These are phyloP conservation scores for Colletotrichum liriopes DNA, from an alignment of 2,329 filamentous ascomycete species.

Conservation along the genomic window DNA sequence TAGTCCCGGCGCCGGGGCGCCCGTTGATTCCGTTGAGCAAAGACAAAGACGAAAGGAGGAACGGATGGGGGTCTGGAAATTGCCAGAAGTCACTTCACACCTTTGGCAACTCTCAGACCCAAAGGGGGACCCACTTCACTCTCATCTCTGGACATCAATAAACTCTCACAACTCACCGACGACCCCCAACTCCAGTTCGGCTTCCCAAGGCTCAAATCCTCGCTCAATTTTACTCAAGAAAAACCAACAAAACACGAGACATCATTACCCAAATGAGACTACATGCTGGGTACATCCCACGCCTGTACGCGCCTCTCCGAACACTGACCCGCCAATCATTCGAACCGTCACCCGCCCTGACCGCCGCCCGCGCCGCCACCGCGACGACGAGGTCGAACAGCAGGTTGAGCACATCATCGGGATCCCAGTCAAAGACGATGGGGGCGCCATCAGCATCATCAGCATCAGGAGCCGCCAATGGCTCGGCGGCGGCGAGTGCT, in stretches of 20 bases:
- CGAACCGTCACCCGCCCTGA: constrained; percentile 30
- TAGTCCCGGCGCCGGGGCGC: not conserved
- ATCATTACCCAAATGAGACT: constrained; percentile 31
- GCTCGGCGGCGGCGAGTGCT: constrained; percentile 3
- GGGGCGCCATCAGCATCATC: not conserved
- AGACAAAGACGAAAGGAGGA: not conserved
- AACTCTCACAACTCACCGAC: constrained; percentile 20
- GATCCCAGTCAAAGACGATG: constrained; percentile 19
- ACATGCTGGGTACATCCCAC: constrained; percentile 24
- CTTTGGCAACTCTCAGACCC: constrained; percentile 8
- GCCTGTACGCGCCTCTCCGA: constrained; percentile 25
- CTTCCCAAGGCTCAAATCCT: constrained; percentile 16
- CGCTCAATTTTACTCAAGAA: constrained; percentile 7
- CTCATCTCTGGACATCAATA: constrained; percentile 7
- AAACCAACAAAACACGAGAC: not conserved
- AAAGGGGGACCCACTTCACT: constrained; percentile 26
- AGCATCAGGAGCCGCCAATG: not conserved
- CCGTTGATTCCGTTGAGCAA: not conserved
- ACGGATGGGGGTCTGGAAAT: constrained; percentile 15
- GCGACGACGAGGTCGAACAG: constrained; percentile 23
- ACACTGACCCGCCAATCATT: constrained; percentile 28
- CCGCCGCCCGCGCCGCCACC: constrained; percentile 20
- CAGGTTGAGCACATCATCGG: constrained; percentile 39
- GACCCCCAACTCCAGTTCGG: constrained; percentile 1
- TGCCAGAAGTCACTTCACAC: constrained; percentile 16